phyloP scores from a whole-genome alignment of 2,329 filamentous ascomycete genomes.

The Aureobasidium sp. region DNA sequence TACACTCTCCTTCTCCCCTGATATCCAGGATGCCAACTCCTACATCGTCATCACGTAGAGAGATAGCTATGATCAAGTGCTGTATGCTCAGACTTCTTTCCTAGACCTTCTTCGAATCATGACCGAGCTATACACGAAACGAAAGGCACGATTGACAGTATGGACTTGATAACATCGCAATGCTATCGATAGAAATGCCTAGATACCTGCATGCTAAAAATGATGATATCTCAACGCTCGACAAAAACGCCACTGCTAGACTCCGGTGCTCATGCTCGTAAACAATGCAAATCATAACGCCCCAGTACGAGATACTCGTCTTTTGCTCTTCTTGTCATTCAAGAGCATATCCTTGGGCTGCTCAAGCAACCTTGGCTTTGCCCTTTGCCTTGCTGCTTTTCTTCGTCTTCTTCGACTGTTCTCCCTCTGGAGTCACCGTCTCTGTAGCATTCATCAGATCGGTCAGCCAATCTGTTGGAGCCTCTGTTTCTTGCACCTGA shows the following conservation, averaged over 20 bases:
- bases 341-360: too few relatives aligned
- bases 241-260: background rate
- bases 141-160: background rate
- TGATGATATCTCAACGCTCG: background rate
- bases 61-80: background rate
- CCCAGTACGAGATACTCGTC: background rate
- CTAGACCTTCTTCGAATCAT: too few relatives aligned
- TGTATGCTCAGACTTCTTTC: background rate
- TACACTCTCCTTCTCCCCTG: too few relatives aligned
- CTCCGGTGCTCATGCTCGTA: background rate
- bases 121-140: too few relatives aligned
- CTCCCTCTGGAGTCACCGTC: background rate
- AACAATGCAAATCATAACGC: background rate
- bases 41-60: background rate
- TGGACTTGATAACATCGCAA: background rate
- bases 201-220: background rate
- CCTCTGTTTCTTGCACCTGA: background rate
- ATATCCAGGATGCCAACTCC: too few relatives aligned
- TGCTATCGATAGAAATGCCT: background rate
- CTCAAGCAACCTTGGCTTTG: background rate
- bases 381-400: background rate
- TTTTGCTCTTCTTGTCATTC: background rate
- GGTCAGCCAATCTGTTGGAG: background rate
- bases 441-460: constrained; percentile 4
- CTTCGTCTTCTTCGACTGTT: background rate